Base-by-base conservation (phyloP, 202 grass and related monocot species). In the Dendrocalamus latiflorus region DNA sequence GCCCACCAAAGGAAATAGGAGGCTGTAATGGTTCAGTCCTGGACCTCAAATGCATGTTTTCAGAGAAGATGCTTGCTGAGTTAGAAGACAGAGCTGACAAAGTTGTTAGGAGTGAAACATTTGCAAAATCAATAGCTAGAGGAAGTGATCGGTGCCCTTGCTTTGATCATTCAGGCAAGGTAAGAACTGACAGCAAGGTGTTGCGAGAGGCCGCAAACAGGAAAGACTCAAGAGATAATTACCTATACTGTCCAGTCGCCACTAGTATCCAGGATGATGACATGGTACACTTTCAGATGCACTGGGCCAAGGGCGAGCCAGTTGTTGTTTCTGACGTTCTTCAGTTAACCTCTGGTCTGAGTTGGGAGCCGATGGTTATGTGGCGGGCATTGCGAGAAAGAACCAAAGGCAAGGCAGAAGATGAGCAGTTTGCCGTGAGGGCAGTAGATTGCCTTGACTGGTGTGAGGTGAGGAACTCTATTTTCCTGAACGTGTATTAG, bases 311-410 rank as follows among this genome's bases (percentile, higher is more conserved):
- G 70, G 89, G 91, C 61, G 89, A 97, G 77, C 94, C 94, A 65
- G 88, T 97, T 77, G 45, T 97, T 87, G 88, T 97, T 57, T 37
- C 73, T 51, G 84, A 94, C 78, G 88, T 85, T 18, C 85, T 97
- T 72, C 43, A 85, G 39, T 74, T 88, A 50, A 94, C 91, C 9
- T 89, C 91, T 83, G 91, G 94, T 16, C 47, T 97, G 50, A 92
- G 94, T 60, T 97, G 94, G 91, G 94, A 90, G 60, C 94, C 88
- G 2, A 81, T 86, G 81, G 94, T 97, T 65, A 97, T 97, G 94
- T 94, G 91, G 91, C 84, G 90, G 47, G 94, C 91, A 78, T 76
- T 94, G 67, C 81, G 91, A 55, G 89, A 97, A 85, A 97, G 47
- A 76, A 81, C 73, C n/a, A 49, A 80, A 39, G 65, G 83, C 17